Evolutionary conservation across 345 rosid genomes (phyloP), one percentile per base, ranked within the genome.

Genomic region (Orychophragmus violaceus): DNA sequence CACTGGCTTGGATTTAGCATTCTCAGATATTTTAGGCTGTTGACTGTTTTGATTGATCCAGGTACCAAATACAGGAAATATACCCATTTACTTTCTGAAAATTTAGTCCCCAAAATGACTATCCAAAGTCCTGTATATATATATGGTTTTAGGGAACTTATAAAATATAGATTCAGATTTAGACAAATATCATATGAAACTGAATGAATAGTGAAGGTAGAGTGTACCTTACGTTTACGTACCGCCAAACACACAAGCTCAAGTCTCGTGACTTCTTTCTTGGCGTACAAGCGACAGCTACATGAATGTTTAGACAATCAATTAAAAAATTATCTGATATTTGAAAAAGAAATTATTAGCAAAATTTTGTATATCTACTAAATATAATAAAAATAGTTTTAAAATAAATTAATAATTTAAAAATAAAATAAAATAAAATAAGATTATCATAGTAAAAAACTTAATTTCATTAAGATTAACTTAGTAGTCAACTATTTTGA

Each of bases 21-120:
- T 76, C 18, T 53, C 69, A 36, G 81, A 75, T 72, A 45, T 83
- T 64, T 70, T 79, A 62, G 22, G 27, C 4, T 62, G 16, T 70
- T 42, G 69, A 30, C 41, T 22, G 62, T 53, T 62, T 28, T 53
- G 74, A 60, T 29, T 59, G 32, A 36, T 59, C 42, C 52, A 21
- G 28, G 14, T 33, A 37, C 42, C 51, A 36, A 28, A 37, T 51
- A 39, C 22, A 5, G 51, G 37, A 25, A 13, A 9, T 12, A 8
- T 35, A 19, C 55, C 73, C 58, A 49, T 59, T 18, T 13, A 9
- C 6, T 12, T 33, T 48, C 65, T 35, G 6, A 23, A 46, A 45
- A 8, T 11, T 44, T 45, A 13, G 29, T 6, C 41, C 22, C 22
- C 29, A 27, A 28, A 66, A 52, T 39, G 39, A 27, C 28, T 3